These are phyloP conservation scores for Fraxinus pennsylvanica DNA, from an alignment of 257 asterid species.

Conservation along the genomic window DNA sequence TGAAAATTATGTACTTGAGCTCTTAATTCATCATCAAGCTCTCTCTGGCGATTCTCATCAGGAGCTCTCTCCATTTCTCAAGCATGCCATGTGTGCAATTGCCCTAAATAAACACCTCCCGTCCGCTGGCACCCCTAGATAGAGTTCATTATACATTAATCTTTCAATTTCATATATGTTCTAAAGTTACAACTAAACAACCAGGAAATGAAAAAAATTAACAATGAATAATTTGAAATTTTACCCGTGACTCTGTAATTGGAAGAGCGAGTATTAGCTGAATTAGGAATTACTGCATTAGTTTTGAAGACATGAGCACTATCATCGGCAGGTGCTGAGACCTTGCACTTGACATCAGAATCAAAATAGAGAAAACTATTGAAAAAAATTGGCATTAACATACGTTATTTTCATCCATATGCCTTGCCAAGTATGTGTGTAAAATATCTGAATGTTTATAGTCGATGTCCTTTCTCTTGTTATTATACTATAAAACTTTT, in stretches of 20 bases:
- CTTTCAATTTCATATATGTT: neutral
- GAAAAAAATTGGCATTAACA: no score
- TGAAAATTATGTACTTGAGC: conserved; percentile 48
- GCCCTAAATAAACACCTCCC: conserved; percentile 38
- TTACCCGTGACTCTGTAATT: conserved; percentile 65
- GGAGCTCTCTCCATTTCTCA: conserved; percentile 70
- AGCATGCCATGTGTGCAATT: conserved; percentile 74
- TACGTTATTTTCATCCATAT: no score
- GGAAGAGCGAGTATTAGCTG: conserved; percentile 19
- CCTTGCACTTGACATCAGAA: conserved; percentile 32
- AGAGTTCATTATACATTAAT: no score
- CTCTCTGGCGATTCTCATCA: conserved; percentile 57
- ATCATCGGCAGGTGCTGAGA: conserved; percentile 16
- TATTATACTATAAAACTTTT: no score
- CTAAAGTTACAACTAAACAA: neutral
- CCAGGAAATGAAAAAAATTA: neutral
- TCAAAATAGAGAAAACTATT: conserved; percentile 20
- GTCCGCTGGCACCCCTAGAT: no score
- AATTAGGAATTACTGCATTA: conserved; percentile 10
- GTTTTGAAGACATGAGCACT: conserved; percentile 13
- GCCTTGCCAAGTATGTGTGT: no score
- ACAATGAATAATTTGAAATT: neutral
- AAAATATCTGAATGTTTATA: no score
- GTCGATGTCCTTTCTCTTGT: no score
- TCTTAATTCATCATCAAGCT: conserved; percentile 87